Evolutionary conservation across 257 asterid genomes (phyloP).

Genomic region (Ballota nigra): DNA sequence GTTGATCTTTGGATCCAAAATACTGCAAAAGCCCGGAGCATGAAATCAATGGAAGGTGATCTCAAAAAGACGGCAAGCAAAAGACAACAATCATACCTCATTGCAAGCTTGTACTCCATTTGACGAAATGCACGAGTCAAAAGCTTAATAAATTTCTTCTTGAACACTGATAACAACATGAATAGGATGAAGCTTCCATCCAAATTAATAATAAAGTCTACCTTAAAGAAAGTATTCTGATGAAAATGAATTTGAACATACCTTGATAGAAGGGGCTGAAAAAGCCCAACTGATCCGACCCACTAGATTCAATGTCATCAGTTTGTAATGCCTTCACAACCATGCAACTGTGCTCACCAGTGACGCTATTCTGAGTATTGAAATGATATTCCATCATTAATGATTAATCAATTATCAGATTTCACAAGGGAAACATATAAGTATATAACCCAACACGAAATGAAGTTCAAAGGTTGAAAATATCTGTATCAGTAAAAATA

Average conservation of each 20-base stretch:
- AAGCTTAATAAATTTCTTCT: conserved; percentile 51
- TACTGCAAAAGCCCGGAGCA: conserved; percentile 48
- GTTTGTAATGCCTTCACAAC: conserved; percentile 68
- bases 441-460: not conserved
- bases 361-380: conserved; percentile 56
- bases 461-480: not conserved
- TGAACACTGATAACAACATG: conserved; percentile 48
- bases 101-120: conserved; percentile 97
- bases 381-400: conserved; percentile 23
- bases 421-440: not conserved
- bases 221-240: conserved; percentile 1
- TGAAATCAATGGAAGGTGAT: conserved; percentile 22
- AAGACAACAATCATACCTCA: conserved; percentile 55
- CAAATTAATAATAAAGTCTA: not conserved
- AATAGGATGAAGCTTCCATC: conserved; percentile 8
- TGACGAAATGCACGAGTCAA: conserved; percentile 50
- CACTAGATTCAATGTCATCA: conserved; percentile 71
- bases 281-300: conserved; percentile 63
- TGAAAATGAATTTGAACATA: conserved; percentile 20
- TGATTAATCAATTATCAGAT: conserved; percentile 11
- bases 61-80: conserved; percentile 14
- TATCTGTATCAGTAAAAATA: no score
- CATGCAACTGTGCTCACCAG: conserved; percentile 97
- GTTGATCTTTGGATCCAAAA: conserved; percentile 83
- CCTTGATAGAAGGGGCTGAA: conserved; percentile 73